Evolutionary conservation across 257 asterid species (phyloP).

Genomic region (Petunia axillaris): DNA sequence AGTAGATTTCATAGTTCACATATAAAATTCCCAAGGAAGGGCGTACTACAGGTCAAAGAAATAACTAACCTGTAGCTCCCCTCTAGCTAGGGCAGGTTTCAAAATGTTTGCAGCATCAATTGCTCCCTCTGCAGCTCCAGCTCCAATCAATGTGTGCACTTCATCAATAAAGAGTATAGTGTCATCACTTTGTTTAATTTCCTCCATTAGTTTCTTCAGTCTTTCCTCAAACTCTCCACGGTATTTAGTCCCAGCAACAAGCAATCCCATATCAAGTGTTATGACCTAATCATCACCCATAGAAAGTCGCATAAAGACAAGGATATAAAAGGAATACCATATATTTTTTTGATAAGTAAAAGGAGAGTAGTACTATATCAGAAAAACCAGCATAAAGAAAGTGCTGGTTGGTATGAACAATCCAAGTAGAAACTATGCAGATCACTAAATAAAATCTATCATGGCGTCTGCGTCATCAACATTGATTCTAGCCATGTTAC

Average conservation of each 20-base stretch:
- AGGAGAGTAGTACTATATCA: too few relatives aligned
- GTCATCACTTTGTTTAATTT: conserved; percentile 39
- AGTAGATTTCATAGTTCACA: not conserved
- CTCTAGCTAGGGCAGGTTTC: conserved; percentile 50
- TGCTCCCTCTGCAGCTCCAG: conserved; percentile 46
- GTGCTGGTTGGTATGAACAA: too few relatives aligned
- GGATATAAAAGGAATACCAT: not conserved
- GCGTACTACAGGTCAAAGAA: conserved; percentile 1
- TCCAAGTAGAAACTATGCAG: too few relatives aligned
- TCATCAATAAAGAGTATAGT: conserved; percentile 50
- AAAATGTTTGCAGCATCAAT: conserved; percentile 50
- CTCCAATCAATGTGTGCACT: conserved; percentile 50
- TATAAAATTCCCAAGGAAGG: not conserved
- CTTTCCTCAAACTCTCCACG: conserved; percentile 54
- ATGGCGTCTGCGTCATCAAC: too few relatives aligned
- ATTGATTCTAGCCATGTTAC: too few relatives aligned
- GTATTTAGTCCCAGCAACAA: conserved; percentile 47
- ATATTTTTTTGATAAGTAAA: not conserved
- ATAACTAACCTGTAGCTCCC: conserved; percentile 45
- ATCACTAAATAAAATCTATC: too few relatives aligned
- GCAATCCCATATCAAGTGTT: conserved; percentile 47
- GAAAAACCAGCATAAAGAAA: too few relatives aligned
- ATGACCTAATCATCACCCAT: conserved; percentile 39
- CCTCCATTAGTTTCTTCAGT: conserved; percentile 41
- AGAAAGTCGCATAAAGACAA: not conserved